These are phyloP conservation scores for Verbena officinalis DNA, from an alignment of 257 asterid genomes.

Conservation along the genomic window DNA sequence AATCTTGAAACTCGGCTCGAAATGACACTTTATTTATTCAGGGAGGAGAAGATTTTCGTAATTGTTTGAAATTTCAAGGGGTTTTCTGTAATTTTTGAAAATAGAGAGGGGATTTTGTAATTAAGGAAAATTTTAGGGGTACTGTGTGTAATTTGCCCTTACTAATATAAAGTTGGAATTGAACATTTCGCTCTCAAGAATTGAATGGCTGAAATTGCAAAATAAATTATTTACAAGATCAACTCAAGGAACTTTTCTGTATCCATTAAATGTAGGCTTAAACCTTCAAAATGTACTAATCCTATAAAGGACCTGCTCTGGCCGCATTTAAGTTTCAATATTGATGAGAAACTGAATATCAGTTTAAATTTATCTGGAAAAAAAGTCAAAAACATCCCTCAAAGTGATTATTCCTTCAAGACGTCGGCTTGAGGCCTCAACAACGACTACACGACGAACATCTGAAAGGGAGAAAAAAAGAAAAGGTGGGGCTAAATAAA, in stretches of 20 bases:
- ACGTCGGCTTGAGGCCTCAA: slow-evolving; percentile 46
- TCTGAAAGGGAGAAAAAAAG: slow-evolving; percentile 34
- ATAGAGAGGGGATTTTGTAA: too few species aligned
- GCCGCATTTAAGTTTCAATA: not conserved
- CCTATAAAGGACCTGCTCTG: not conserved
- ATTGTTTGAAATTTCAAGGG: too few species aligned
- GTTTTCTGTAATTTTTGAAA: too few species aligned
- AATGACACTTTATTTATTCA: too few species aligned
- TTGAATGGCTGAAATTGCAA: not conserved
- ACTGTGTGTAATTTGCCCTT: too few species aligned
- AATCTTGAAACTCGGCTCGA: too few species aligned
- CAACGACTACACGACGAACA: slow-evolving; percentile 53
- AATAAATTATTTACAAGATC: not conserved
- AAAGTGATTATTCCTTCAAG: slow-evolving; percentile 71
- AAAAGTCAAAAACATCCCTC: slow-evolving; percentile 53
- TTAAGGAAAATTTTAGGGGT: too few species aligned
- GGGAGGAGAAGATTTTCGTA: too few species aligned
- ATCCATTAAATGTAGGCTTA: not conserved
- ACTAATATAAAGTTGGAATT: too few species aligned
- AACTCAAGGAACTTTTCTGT: not conserved
- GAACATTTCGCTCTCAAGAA: too few species aligned
- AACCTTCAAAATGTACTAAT: not conserved
- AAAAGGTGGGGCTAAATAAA: not conserved
- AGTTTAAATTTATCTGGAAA: slow-evolving; percentile 36
- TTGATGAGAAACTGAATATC: slow-evolving; percentile 2